These are phyloP conservation scores for Diphasiastrum complanatum DNA, from an alignment of 83 land plant species.

Conservation along the genomic window DNA sequence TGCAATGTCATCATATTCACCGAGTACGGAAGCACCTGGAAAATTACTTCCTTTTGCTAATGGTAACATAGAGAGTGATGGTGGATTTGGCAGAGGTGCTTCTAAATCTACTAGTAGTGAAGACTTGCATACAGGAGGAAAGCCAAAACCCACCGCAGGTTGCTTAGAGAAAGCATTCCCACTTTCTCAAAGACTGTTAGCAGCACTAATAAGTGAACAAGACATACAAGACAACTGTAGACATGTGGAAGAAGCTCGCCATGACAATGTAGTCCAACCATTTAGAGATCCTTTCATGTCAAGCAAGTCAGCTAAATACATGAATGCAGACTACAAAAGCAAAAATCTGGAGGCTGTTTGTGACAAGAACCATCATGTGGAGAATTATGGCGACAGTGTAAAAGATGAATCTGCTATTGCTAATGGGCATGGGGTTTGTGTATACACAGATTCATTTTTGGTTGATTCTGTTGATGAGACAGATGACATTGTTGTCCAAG, in stretches of 20 bases:
- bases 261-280: constrained; percentile 10
- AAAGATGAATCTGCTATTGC: too few species aligned
- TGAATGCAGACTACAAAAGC: constrained; percentile 34
- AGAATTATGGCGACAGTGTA: background rate
- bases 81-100: constrained; percentile 7
- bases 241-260: constrained; percentile 16
- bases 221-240: constrained; percentile 31
- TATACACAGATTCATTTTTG: too few species aligned
- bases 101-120: background rate
- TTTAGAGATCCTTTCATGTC: too few species aligned
- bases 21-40: constrained; percentile 7
- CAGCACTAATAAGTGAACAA: constrained; percentile 72
- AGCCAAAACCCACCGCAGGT: constrained; percentile 32
- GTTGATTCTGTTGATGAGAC: too few species aligned
- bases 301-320: too few species aligned
- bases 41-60: constrained; percentile 22
- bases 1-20: too few species aligned
- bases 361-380: background rate
- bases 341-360: too few species aligned
- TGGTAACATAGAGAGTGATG: constrained; percentile 23
- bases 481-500: background rate
- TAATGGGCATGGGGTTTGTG: too few species aligned
- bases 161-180: constrained; percentile 44
- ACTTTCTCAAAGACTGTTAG: constrained; percentile 73
- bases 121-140: constrained; percentile 17